phyloP scores from a whole-genome alignment of 768 basidiomycete species.

The Coprinopsis cinerea region DNA sequence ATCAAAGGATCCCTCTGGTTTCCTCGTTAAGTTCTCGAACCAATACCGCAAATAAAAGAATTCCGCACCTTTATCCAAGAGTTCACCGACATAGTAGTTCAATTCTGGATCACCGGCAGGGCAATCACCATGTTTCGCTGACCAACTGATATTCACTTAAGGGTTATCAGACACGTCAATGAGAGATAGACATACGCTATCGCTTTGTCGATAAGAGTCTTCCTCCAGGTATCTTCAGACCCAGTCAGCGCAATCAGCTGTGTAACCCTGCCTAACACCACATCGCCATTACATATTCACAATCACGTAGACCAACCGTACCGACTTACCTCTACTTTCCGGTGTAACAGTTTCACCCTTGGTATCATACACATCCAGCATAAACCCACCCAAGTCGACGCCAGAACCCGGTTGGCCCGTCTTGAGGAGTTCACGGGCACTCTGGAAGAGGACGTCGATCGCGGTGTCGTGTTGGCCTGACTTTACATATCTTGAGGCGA shows the following conservation, averaged over 20 bases:
- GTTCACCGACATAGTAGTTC: slow-evolving; percentile 86
- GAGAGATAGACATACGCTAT: slow-evolving; percentile 55
- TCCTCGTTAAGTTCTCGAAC: not conserved
- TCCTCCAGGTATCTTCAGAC: slow-evolving; percentile 78
- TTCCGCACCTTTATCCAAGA: slow-evolving; percentile 71
- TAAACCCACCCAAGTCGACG: slow-evolving; percentile 71
- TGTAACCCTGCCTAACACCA: slow-evolving; percentile 66
- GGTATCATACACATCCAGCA: slow-evolving; percentile 79
- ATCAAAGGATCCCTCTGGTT: slow-evolving; percentile 69
- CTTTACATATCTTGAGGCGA: slow-evolving; percentile 83
- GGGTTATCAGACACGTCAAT: slow-evolving; percentile 8
- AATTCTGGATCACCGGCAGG: slow-evolving; percentile 86
- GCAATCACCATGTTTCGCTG: slow-evolving; percentile 66
- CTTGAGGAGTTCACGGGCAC: slow-evolving; percentile 83
- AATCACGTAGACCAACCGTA: not conserved
- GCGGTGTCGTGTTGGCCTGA: slow-evolving; percentile 78
- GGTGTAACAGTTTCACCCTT: slow-evolving; percentile 69
- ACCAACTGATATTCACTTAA: slow-evolving; percentile 59
- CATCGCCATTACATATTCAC: slow-evolving; percentile 1
- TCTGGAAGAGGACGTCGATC: slow-evolving; percentile 90
- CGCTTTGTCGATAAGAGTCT: slow-evolving; percentile 79
- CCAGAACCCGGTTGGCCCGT: slow-evolving; percentile 86
- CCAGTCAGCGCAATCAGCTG: slow-evolving; percentile 89
- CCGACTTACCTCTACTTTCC: slow-evolving; percentile 73
- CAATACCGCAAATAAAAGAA: not conserved